phyloP scores from a whole-genome alignment of 495 filamentous ascomycete genomes.

The Penicillium pulvis region DNA sequence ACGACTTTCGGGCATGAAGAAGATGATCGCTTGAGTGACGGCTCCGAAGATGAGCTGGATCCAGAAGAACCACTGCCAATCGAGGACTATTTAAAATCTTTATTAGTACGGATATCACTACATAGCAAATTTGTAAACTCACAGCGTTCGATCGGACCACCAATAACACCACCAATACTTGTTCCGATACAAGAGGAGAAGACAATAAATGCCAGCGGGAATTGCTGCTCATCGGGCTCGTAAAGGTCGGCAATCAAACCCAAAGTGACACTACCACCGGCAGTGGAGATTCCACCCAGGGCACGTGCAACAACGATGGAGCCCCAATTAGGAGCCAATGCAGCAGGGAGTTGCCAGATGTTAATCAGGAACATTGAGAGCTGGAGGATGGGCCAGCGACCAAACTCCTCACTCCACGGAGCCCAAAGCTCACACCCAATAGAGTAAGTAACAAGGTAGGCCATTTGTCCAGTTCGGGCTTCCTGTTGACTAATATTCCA shows the following conservation, averaged over 20 bases:
- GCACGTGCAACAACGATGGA: conserved; percentile 64
- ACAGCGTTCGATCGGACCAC: conserved; percentile 69
- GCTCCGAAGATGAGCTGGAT: conserved; percentile 76
- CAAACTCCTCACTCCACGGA: conserved; percentile 77
- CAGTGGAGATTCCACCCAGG: conserved; percentile 58
- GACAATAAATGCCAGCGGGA: conserved; percentile 70
- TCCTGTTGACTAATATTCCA: conserved; percentile 64
- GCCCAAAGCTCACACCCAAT: conserved; percentile 83
- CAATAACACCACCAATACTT: conserved; percentile 73
- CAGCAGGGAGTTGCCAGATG: conserved; percentile 70
- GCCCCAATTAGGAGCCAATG: conserved; percentile 67
- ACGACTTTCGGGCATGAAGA: conserved; percentile 70
- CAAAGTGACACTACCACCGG: conserved; percentile 77
- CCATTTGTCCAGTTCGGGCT: conserved; percentile 64
- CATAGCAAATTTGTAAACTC: conserved; percentile 4
- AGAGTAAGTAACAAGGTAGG: conserved; percentile 72
- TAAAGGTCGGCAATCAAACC: conserved; percentile 80
- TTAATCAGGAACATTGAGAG: conserved; percentile 70
- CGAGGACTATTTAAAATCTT: conserved; percentile 29
- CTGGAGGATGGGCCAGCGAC: conserved; percentile 71
- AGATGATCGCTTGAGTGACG: conserved; percentile 59
- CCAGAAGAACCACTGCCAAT: conserved; percentile 79
- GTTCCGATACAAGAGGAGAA: conserved; percentile 75
- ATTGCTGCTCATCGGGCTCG: conserved; percentile 64
- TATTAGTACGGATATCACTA: conserved; percentile 10